Evolutionary conservation across 78 protist species (phyloP), one percentile per base, ranked within the genome.

Genomic region (Protostelium mycophagum): DNA sequence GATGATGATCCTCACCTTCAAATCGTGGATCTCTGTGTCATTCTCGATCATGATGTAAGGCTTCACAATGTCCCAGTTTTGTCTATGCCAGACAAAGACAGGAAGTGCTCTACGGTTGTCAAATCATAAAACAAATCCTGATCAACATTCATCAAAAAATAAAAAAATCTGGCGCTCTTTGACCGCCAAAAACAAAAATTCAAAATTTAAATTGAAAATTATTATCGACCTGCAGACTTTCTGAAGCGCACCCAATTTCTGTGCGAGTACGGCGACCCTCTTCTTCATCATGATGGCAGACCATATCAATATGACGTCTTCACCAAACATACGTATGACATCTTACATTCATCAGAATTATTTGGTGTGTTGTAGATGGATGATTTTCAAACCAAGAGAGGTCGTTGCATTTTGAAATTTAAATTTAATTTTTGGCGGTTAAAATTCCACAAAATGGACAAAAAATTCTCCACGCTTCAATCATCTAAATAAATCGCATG

Each of bases 1-100:
- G n/a, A n/a, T n/a, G n/a, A n/a, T n/a, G n/a, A n/a, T n/a, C n/a
- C n/a, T n/a, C n/a, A n/a, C n/a, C n/a, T n/a, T 5, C 16, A 51
- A 5, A 86, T 92, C 94, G 87, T 88, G 87, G 28, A 93, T 1
- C 85, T 93, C 94, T 0, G 34, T 23, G 28, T 93, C 96, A 29
- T 5, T 25, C 5, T 89, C 63, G 25, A 85, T 38, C 63, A 91
- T 86, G 29, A 93, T 94, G 38, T 90, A 93, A 25, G 96, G 96
- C 34, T 92, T n/a, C 28, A 93, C 37, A 10, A 93, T 38, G 37
- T 83, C 86, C 96, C 96, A 93, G 63, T 93, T 93, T 38, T 93
- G 96, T 37, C 96, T 84, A 88, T 93, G 96, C 37, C 87, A 91
- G 28, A 90, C 96, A 35, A 93, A 90, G 10, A 90, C 89, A 31